These are phyloP conservation scores for Bondarzewia mesenterica DNA, from an alignment of 1,284 basidiomycete genomes.

Conservation along the genomic window DNA sequence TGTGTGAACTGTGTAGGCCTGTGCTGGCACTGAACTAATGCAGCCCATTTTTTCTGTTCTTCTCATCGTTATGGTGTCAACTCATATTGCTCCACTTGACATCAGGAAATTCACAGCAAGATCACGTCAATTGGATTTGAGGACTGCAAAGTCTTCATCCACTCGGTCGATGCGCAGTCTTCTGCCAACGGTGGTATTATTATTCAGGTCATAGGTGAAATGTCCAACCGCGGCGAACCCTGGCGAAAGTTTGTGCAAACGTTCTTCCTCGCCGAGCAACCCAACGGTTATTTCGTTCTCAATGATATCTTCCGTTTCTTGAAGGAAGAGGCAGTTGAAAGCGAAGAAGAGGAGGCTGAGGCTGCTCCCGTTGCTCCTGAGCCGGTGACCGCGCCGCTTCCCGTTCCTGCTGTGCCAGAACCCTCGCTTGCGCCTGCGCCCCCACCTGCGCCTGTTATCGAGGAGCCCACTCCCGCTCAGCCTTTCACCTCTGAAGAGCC, in stretches of 20 bases:
- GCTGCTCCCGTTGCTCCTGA: constrained; percentile 26
- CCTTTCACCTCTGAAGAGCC: constrained; percentile 58
- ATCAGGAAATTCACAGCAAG: constrained; percentile 93
- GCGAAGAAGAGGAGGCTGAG: constrained; percentile 52
- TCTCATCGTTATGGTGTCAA: too few relatives aligned
- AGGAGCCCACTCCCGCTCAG: constrained; percentile 18
- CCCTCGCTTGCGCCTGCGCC: constrained; percentile 22
- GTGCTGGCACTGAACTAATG: too few relatives aligned
- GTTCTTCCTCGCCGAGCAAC: constrained; percentile 99
- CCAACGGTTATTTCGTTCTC: constrained; percentile 98
- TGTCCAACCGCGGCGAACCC: constrained; percentile 84
- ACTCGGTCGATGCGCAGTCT: constrained; percentile 90
- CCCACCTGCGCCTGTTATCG: constrained; percentile 21
- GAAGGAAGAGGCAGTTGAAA: constrained; percentile 87
- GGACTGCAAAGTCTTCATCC: constrained; percentile 97
- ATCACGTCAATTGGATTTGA: constrained; percentile 91
- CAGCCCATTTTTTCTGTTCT: too few relatives aligned
- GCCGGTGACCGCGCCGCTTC: constrained; percentile 28
- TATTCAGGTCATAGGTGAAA: constrained; percentile 98
- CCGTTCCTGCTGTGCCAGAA: constrained; percentile 18
- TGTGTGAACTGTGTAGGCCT: too few relatives aligned
- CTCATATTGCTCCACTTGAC: not conserved
- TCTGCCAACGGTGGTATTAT: constrained; percentile 95
- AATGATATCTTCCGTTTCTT: constrained; percentile 99
- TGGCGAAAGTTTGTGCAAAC: constrained; percentile 99